phyloP scores from a whole-genome alignment of 208 protist species.

The Tritrichomonas musculus region DNA sequence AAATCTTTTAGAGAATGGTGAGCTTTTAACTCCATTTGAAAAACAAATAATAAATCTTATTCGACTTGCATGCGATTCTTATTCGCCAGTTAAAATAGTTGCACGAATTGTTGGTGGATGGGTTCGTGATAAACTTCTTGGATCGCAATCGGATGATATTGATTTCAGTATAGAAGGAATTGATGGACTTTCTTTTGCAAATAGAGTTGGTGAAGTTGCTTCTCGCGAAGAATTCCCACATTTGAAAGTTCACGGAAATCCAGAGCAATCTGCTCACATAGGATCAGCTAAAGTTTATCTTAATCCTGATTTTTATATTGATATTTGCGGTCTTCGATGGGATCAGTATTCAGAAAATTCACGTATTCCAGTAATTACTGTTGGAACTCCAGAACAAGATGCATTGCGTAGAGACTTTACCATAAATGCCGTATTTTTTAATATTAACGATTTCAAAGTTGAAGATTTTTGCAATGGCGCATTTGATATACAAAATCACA shows the following conservation, averaged over 20 bases:
- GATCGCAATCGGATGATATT: conserved; percentile 81
- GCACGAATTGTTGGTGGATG: conserved; percentile 77
- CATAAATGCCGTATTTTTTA: conserved; percentile 97
- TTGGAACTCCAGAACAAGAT: conserved; percentile 73
- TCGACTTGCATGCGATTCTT: too few species aligned
- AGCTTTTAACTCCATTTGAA: background rate
- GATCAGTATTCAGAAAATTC: background rate
- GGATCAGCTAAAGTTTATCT: background rate
- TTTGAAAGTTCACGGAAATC: background rate
- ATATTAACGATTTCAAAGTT: conserved; percentile 77
- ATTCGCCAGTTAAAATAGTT: background rate
- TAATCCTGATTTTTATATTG: background rate
- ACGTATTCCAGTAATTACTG: background rate
- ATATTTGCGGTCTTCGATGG: background rate
- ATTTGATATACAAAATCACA: conserved; percentile 35
- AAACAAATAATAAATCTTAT: background rate
- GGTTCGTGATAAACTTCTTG: conserved; percentile 84
- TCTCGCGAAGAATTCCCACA: too few species aligned
- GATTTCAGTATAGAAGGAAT: conserved; percentile 85
- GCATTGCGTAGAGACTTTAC: conserved; percentile 89
- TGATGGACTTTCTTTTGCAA: background rate
- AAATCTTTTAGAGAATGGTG: background rate
- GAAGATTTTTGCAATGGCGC: conserved; percentile 77
- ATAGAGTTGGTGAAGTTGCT: background rate
- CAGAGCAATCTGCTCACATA: background rate